Conservation (phyloP, 1,139 yeast genomes). For the Lodderomyces metapsilosis region DNA sequence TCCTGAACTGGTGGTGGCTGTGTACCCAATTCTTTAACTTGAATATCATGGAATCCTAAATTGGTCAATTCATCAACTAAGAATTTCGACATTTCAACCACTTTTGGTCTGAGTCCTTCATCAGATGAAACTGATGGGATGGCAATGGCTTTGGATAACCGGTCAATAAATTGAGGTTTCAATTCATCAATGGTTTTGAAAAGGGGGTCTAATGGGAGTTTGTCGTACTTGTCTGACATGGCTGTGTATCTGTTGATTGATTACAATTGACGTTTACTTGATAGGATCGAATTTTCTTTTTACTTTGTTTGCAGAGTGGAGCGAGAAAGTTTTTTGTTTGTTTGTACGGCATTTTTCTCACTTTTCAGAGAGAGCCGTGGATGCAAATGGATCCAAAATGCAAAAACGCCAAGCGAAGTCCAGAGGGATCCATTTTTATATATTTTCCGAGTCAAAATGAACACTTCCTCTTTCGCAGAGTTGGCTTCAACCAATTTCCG, state of each 20-base stretch:
- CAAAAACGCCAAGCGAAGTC: no score
- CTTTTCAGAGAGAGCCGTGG: no score
- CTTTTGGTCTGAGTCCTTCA: slow-evolving; percentile 81
- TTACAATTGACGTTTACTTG: neutral
- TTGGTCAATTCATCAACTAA: slow-evolving; percentile 62
- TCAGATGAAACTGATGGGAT: slow-evolving; percentile 96
- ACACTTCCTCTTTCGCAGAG: no score
- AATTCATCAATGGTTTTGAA: slow-evolving; percentile 67
- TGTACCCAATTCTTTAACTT: slow-evolving; percentile 75
- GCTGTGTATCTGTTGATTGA: neutral
- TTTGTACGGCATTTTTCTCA: no score
- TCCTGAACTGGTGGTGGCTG: slow-evolving; percentile 85
- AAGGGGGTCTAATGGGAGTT: slow-evolving; percentile 43
- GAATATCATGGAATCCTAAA: slow-evolving; percentile 80
- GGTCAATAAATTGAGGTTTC: slow-evolving; percentile 64
- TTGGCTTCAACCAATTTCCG: no score
- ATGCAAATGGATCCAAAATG: no score
- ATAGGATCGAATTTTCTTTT: no score
- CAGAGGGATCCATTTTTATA: no score
- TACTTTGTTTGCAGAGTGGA: no score
- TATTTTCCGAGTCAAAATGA: no score
- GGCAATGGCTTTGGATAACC: slow-evolving; percentile 78
- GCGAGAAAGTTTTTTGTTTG: no score
- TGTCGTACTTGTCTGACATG: slow-evolving; percentile 26
- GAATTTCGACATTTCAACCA: slow-evolving; percentile 83